Conservation (phyloP, 495 filamentous ascomycete genomes). For the Lophiotrema nucula region DNA sequence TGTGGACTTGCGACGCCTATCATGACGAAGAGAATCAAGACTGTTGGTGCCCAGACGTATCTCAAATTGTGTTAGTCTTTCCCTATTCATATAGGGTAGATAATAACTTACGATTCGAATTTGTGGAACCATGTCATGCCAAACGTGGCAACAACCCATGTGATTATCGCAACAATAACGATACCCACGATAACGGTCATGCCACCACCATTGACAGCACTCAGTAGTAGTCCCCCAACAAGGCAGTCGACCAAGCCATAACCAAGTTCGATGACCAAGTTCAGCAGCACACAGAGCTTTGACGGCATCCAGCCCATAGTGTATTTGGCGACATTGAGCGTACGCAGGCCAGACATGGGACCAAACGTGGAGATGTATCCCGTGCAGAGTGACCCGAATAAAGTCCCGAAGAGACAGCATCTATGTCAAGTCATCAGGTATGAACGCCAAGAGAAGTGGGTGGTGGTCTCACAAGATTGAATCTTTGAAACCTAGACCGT, state of each 20-base stretch:
- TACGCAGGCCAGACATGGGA: constrained; percentile 24
- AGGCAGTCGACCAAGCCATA: constrained; percentile 29
- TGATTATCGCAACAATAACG: constrained; percentile 31
- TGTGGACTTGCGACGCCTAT: constrained; percentile 33
- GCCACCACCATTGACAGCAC: constrained; percentile 41
- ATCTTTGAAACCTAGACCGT: constrained; percentile 22
- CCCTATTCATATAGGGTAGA: neutral
- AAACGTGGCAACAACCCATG: constrained; percentile 32
- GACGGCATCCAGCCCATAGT: constrained; percentile 34
- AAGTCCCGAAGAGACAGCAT: constrained; percentile 17
- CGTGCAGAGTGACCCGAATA: constrained; percentile 15
- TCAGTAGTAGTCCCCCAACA: constrained; percentile 56
- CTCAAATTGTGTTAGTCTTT: no score
- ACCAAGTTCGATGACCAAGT: constrained; percentile 32
- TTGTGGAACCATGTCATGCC: constrained; percentile 32
- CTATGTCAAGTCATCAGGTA: neutral
- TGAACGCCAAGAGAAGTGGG: neutral
- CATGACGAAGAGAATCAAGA: constrained; percentile 33
- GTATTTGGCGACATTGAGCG: constrained; percentile 29
- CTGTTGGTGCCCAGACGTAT: constrained; percentile 27
- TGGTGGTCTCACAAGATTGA: constrained; percentile 6
- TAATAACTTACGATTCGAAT: constrained; percentile 26
- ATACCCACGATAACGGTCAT: constrained; percentile 34
- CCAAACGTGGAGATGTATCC: constrained; percentile 33
- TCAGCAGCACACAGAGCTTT: constrained; percentile 32